A percentile compares a stretch with the other conserved stretches of the same genome.
These are phyloP conservation scores for Pseudogymnoascus sp. DNA, from an alignment of 2,329 filamentous ascomycete genomes.

Conservation along the genomic window DNA sequence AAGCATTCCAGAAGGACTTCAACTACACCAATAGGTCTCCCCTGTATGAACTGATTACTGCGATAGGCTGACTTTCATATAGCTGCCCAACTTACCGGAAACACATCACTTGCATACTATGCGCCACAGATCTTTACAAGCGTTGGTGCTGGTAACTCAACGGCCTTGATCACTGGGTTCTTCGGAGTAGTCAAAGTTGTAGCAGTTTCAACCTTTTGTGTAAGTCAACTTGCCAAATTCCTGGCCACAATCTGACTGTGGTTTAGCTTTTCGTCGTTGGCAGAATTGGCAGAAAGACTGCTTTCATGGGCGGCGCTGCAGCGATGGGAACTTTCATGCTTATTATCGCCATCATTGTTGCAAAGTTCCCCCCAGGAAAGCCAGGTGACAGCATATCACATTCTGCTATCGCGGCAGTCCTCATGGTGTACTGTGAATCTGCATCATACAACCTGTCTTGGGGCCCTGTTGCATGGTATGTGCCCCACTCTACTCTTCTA, in stretches of 20 bases:
- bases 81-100: constrained; percentile 40
- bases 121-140: constrained; percentile 45
- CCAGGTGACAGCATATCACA: constrained; percentile 17
- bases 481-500: constrained; percentile 31
- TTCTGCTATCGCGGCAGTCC: constrained; percentile 38
- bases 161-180: constrained; percentile 44
- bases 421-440: constrained; percentile 44
- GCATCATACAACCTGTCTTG: constrained; percentile 40
- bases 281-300: constrained; percentile 38
- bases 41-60: background rate
- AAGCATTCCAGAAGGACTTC: constrained; percentile 37
- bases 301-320: constrained; percentile 39
- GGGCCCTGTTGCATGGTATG: constrained; percentile 46
- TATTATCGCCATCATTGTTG: constrained; percentile 39
- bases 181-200: constrained; percentile 46
- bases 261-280: constrained; percentile 42
- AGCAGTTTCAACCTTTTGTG: constrained; percentile 28
- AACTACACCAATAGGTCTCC: constrained; percentile 31
- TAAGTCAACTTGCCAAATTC: constrained; percentile 9
- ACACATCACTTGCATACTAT: constrained; percentile 45
- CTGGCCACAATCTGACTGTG: constrained; percentile 18
- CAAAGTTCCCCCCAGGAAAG: constrained; percentile 34
- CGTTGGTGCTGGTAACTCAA: constrained; percentile 40
- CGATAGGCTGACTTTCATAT: background rate
- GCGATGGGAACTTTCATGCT: constrained; percentile 45